Conservation (phyloP, 78 protist species). For the Mantamonas sphyraenae region DNA sequence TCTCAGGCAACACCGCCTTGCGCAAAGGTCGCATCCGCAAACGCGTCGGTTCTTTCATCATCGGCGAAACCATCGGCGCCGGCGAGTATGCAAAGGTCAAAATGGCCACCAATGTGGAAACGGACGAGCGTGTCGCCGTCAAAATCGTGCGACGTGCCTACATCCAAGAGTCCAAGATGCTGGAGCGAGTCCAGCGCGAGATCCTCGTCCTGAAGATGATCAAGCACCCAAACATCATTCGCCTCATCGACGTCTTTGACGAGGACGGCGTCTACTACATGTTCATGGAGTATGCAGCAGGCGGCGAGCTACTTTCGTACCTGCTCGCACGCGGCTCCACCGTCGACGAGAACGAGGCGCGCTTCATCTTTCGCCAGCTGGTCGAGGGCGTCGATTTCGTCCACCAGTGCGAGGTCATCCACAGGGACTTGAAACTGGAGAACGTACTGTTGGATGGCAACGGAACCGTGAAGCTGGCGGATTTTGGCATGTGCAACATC, state of each 20-base stretch:
- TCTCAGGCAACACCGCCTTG: too few species aligned
- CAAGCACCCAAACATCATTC: not conserved
- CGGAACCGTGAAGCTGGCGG: constrained; percentile 73
- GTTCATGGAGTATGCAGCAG: not conserved
- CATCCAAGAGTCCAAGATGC: too few species aligned
- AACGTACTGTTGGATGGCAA: constrained; percentile 67
- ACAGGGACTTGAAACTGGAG: constrained; percentile 80
- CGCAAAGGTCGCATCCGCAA: too few species aligned
- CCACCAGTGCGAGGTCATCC: constrained; percentile 53
- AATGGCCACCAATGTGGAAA: not conserved
- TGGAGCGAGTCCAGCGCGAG: not conserved
- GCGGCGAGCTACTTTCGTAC: not conserved
- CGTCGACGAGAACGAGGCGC: constrained; percentile 47
- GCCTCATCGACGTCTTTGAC: not conserved
- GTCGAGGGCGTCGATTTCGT: constrained; percentile 47
- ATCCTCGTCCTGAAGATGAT: not conserved
- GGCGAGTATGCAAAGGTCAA: not conserved
- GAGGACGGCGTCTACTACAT: not conserved
- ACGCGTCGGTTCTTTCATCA: too few species aligned
- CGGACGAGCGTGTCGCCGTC: not conserved
- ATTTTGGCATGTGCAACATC: constrained; percentile 62
- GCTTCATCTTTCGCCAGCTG: constrained; percentile 42
- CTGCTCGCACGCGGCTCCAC: constrained; percentile 24
- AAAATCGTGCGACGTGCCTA: not conserved
- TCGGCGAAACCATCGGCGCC: not conserved